Evolutionary conservation across 176 grass and related monocot species (phyloP).

Genomic region (Ampelocalamus luodianensis): DNA sequence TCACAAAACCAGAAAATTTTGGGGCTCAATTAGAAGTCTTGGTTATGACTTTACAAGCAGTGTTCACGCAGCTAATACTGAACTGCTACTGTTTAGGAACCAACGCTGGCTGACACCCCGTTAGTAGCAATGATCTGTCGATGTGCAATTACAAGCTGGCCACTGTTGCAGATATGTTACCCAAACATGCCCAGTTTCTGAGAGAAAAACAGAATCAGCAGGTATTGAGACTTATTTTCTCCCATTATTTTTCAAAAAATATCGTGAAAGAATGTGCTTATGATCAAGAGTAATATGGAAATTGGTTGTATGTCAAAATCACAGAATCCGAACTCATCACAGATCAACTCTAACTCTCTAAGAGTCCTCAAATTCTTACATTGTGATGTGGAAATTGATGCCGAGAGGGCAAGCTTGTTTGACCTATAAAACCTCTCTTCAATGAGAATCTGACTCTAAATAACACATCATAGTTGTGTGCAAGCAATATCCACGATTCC

Average conservation of each 20-base stretch:
- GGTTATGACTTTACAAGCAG: not conserved
- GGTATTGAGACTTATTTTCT: not conserved
- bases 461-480: not conserved
- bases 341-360: constrained; percentile 19
- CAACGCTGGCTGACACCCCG: not conserved
- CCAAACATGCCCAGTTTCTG: not conserved
- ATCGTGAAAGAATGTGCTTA: not conserved
- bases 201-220: not conserved
- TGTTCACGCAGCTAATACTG: not conserved
- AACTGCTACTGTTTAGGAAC: not conserved
- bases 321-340: not conserved
- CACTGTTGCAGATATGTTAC: constrained; percentile 16
- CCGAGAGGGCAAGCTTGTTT: not conserved
- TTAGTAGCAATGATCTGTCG: not conserved
- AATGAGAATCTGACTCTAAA: not conserved
- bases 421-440: not conserved
- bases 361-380: not conserved
- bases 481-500: not conserved
- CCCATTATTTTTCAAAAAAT: not conserved
- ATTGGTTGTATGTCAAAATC: not conserved
- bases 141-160: not conserved
- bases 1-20: not conserved
- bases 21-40: not conserved
- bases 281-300: not conserved
- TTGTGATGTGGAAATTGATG: not conserved